Conservation (phyloP, 306 rosid genomes). For the Mimosa bimucronata region DNA sequence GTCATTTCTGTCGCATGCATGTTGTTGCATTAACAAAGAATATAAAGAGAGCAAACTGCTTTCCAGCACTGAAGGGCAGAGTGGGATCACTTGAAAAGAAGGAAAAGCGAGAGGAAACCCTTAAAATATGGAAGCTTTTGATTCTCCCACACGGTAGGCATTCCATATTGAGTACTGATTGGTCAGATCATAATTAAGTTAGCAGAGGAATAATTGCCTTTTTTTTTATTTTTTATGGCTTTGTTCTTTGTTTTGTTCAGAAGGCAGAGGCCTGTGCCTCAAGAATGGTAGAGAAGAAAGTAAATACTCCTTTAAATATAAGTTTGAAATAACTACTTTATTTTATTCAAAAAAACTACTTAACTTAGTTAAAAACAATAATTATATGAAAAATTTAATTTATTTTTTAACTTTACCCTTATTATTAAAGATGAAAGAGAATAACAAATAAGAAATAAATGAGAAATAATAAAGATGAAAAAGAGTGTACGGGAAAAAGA, state of each 20-base stretch:
- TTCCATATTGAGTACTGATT: conserved; percentile 24
- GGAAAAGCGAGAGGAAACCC: conserved; percentile 4
- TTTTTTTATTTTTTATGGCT: no score
- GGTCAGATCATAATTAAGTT: background rate
- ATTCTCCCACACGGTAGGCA: conserved; percentile 22
- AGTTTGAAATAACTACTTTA: no score
- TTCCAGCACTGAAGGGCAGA: background rate
- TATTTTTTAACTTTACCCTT: no score
- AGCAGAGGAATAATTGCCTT: conserved; percentile 35
- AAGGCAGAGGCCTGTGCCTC: background rate
- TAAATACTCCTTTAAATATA: no score
- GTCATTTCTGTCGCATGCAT: conserved; percentile 20
- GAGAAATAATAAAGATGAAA: no score
- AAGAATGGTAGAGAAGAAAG: background rate
- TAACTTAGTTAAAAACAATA: no score
- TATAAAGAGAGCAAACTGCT: background rate
- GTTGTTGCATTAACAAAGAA: conserved; percentile 10
- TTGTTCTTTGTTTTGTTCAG: conserved; percentile 19
- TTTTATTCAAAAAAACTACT: no score
- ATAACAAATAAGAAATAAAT: no score
- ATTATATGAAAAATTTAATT: no score
- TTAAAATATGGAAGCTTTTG: conserved; percentile 34
- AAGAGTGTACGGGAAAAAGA: no score
- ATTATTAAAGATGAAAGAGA: no score
- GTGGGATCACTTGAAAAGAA: conserved; percentile 4